These are phyloP conservation scores for Penicillium paneum DNA, from an alignment of 2,329 filamentous ascomycete genomes.

Conservation along the genomic window DNA sequence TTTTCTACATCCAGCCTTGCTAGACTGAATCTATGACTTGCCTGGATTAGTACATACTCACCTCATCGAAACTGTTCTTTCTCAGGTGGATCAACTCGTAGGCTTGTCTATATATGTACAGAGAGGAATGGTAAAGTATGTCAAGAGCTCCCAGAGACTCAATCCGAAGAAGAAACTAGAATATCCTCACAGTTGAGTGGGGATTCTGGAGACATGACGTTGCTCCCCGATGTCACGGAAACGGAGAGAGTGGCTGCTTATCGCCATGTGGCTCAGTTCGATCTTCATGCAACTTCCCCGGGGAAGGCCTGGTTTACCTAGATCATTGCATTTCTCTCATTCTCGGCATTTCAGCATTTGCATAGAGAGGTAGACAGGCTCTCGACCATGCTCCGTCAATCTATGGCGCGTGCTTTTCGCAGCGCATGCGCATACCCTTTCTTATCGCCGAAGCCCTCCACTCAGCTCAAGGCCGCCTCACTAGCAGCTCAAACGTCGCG, in stretches of 20 bases:
- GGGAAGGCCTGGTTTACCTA: not conserved
- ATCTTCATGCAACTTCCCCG: not conserved
- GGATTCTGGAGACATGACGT: not conserved
- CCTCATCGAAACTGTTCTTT: not conserved
- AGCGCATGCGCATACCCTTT: not conserved
- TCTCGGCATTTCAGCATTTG: not conserved
- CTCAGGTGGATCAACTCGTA: not conserved
- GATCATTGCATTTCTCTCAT: too few relatives aligned
- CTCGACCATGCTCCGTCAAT: not conserved
- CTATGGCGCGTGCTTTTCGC: slow-evolving; percentile 5
- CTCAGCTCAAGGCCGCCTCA: not conserved
- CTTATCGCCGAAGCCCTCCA: slow-evolving; percentile 2
- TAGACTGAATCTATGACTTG: slow-evolving; percentile 6
- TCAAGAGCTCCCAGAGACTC: not conserved
- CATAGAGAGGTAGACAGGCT: not conserved
- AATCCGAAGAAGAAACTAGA: not conserved
- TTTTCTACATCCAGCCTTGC: slow-evolving; percentile 12
- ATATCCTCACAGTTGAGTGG: not conserved
- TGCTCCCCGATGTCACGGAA: not conserved
- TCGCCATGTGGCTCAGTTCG: not conserved
- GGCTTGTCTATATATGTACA: not conserved
- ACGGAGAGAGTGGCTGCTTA: not conserved
- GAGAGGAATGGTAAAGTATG: not conserved
- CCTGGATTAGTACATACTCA: not conserved
- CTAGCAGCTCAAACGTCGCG: not conserved